These are phyloP conservation scores for Spizellomyces punctatus DNA, from an alignment of 192 early-diverging fungal species.

Conservation along the genomic window DNA sequence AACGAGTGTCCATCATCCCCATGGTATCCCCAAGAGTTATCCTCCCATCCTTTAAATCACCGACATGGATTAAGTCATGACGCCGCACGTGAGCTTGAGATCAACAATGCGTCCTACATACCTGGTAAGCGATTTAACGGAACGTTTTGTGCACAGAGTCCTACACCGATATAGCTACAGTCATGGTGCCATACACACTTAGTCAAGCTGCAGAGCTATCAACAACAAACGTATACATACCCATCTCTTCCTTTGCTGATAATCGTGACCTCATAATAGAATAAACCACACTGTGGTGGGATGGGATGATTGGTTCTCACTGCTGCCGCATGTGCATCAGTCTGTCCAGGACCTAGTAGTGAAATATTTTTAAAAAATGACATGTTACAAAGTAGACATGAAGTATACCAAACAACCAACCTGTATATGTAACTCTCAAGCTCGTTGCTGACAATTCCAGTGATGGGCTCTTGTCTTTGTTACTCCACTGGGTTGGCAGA, in stretches of 20 bases:
- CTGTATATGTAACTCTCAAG: conserved; percentile 55
- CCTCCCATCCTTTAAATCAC: conserved; percentile 75
- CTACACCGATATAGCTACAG: conserved; percentile 79
- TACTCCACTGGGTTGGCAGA: conserved; percentile 63
- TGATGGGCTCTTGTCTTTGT: conserved; percentile 56
- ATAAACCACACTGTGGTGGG: conserved; percentile 82
- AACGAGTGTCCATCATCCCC: conserved; percentile 93
- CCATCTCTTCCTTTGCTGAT: conserved; percentile 87
- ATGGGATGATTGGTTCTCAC: conserved; percentile 81
- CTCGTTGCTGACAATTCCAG: conserved; percentile 49
- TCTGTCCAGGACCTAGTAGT: conserved; percentile 43
- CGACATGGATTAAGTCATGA: background rate
- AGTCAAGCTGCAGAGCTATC: background rate
- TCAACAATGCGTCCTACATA: conserved; percentile 30
- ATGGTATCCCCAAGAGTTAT: conserved; percentile 93
- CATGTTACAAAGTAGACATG: background rate
- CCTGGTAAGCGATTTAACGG: conserved; percentile 77
- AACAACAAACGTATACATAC: conserved; percentile 25
- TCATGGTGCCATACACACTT: background rate
- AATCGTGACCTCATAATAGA: conserved; percentile 89
- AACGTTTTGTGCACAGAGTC: conserved; percentile 67
- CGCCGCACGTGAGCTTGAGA: background rate
- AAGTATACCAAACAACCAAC: conserved; percentile 25
- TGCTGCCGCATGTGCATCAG: conserved; percentile 80
- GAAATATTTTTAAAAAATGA: background rate